phyloP scores from a whole-genome alignment of 1,284 basidiomycete genomes.

The Salmacisia buchloeana region DNA sequence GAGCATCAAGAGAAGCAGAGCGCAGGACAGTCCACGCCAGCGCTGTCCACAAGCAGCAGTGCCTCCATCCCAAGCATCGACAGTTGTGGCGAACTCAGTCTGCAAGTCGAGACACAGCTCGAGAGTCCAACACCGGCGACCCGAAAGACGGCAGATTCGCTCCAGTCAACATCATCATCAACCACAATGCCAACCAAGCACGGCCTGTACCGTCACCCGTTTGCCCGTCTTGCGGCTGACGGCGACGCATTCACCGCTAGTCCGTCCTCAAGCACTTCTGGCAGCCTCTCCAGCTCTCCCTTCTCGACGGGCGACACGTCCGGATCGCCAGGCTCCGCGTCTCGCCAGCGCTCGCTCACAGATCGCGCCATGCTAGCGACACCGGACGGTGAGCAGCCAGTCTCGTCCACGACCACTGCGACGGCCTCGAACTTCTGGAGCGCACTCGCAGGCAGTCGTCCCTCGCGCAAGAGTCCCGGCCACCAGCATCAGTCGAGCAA shows the following conservation, averaged over 20 bases:
- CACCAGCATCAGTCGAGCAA: constrained; percentile 4
- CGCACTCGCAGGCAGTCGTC: neutral
- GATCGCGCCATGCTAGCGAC: neutral
- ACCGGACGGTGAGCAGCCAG: too few relatives aligned
- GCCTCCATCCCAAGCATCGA: neutral
- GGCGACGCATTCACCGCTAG: neutral
- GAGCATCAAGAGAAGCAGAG: neutral
- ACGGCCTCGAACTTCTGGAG: too few relatives aligned
- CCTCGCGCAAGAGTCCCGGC: neutral
- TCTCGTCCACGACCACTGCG: too few relatives aligned
- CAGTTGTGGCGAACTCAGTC: neutral
- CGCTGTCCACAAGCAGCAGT: neutral
- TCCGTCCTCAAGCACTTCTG: too few relatives aligned
- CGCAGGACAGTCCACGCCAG: neutral
- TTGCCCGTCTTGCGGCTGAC: neutral
- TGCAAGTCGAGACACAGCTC: neutral
- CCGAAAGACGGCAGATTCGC: neutral
- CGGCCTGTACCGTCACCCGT: neutral
- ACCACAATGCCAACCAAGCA: neutral
- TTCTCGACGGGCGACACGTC: neutral
- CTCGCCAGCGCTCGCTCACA: neutral
- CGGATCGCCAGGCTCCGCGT: neutral
- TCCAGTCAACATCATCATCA: neutral
- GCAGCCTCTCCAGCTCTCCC: neutral
- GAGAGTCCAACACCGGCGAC: neutral